Evolutionary conservation across 1,284 basidiomycete genomes (phyloP), one percentile per base, ranked within the genome.

Genomic region (Pholiota adiposa): DNA sequence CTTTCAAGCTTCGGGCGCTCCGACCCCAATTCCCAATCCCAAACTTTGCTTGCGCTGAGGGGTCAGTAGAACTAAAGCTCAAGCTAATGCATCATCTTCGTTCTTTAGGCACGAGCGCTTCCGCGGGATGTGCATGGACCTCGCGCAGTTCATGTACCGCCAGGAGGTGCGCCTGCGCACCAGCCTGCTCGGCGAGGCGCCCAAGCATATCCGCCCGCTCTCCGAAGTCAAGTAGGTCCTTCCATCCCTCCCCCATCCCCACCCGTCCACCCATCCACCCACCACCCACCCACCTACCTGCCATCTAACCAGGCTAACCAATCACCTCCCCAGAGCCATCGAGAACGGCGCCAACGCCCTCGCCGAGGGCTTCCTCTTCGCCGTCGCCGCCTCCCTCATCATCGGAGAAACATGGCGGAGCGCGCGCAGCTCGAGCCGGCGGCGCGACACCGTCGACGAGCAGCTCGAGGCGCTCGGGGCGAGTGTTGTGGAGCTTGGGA

Each of bases 321-420:
- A 49, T 27, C 23, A 29, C 16, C 25, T 5, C 14, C 14, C 4
- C 63, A 95, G 94, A 66, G 94, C 94, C 0, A 92, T 96, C 54
- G 93, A 95, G 67, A 94, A 91, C 67, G 94, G 94, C 14, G 92
- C 94, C 12, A 94, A 93, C 61, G 83, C 88, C 16, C 77, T 96
- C 11, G 93, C 94, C 0, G 94, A 96, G 75, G 88, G 90, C 0
- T 96, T 96, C 69, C 82, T 96, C 4, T 96, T 96, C 72, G 66
- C 80, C 5, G 93, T 96, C 3, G 93, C 92, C 0, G 88, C 89
- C 0, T 75, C 77, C 0, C 77, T 96, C 6, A 94, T 96, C 53
- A 64, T 95, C 2, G 90, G 89, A 3, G 93, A 96, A 73, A 79
- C 87, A 40, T 95, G 85, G 79, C 86, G 93, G 4, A 85, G 86